A percentile compares a stretch with the other conserved stretches of the same genome.
phyloP scores from a whole-genome alignment of 2,329 filamentous ascomycete genomes.

The Nigrospora sphaerica region DNA sequence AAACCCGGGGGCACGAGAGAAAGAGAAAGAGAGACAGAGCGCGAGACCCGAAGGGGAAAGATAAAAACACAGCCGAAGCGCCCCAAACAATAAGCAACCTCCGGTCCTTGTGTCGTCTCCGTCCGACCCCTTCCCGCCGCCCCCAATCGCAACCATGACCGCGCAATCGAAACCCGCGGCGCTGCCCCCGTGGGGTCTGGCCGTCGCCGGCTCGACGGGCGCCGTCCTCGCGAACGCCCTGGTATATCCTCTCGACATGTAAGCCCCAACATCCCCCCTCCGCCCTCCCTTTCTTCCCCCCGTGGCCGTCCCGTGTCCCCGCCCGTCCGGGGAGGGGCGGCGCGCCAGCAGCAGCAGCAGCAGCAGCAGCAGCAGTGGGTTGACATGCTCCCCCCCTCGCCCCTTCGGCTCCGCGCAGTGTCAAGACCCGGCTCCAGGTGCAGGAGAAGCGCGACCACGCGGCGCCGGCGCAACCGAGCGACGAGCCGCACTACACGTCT shows the following conservation, averaged over 20 bases:
- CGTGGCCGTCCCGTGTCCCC: background rate
- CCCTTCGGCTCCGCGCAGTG: constrained; percentile 40
- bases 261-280: constrained; percentile 30
- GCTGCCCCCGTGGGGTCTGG: constrained; percentile 87
- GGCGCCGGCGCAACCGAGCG: constrained; percentile 32
- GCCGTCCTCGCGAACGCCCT: constrained; percentile 91
- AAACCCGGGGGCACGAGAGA: too few relatives aligned
- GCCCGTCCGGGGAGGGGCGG: background rate
- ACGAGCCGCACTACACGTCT: constrained; percentile 71
- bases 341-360: too few relatives aligned
- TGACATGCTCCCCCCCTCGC: constrained; percentile 5
- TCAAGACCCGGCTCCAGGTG: constrained; percentile 94
- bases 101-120: background rate
- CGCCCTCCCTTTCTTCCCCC: background rate
- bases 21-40: too few relatives aligned
- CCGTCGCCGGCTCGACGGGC: constrained; percentile 85
- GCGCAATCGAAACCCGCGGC: constrained; percentile 57
- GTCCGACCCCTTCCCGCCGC: background rate
- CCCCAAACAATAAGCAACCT: background rate
- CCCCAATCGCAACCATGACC: constrained; percentile 31
- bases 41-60: background rate
- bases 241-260: constrained; percentile 97
- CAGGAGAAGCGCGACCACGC: constrained; percentile 65
- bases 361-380: constrained; percentile 2
- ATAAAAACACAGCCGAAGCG: background rate